phyloP scores from a whole-genome alignment of 139 green algal species.

The Closterium sp. region DNA sequence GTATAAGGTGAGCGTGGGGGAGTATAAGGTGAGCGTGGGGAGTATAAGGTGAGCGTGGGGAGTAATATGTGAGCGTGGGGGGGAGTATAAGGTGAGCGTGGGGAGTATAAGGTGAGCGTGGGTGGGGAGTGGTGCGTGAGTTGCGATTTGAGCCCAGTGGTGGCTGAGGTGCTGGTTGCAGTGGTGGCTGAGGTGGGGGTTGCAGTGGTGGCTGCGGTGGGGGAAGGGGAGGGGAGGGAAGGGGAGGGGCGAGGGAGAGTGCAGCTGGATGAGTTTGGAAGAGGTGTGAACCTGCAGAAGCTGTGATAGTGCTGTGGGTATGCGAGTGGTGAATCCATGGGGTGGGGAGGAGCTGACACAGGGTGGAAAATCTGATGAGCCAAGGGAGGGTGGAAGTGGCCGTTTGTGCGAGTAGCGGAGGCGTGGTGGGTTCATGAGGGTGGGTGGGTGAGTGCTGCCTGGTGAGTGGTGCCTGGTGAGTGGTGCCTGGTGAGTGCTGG shows the following conservation, averaged over 20 bases:
- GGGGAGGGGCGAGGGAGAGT: neutral
- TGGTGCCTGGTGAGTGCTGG: no score
- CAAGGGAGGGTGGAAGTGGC: neutral
- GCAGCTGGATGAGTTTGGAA: slow-evolving; percentile 83
- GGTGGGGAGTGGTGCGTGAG: no score
- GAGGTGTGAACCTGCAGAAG: slow-evolving; percentile 68
- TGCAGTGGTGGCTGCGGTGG: slow-evolving; percentile 4
- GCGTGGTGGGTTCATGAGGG: no score
- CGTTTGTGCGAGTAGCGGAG: no score
- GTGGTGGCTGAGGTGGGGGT: slow-evolving; percentile 57
- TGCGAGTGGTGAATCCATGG: neutral
- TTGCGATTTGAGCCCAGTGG: slow-evolving; percentile 49
- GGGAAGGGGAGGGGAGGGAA: slow-evolving; percentile 18
- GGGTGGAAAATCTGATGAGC: neutral
- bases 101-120: neutral
- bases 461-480: no score
- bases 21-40: no score
- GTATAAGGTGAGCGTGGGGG: neutral
- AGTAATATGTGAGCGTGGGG: neutral
- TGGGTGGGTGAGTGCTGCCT: no score
- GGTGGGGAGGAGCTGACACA: no score
- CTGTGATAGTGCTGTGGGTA: neutral
- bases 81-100: neutral
- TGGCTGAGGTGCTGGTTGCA: slow-evolving; percentile 18
- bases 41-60: neutral